These are phyloP conservation scores for Penicillium steckii DNA, from an alignment of 495 filamentous ascomycete genomes.

Conservation along the genomic window DNA sequence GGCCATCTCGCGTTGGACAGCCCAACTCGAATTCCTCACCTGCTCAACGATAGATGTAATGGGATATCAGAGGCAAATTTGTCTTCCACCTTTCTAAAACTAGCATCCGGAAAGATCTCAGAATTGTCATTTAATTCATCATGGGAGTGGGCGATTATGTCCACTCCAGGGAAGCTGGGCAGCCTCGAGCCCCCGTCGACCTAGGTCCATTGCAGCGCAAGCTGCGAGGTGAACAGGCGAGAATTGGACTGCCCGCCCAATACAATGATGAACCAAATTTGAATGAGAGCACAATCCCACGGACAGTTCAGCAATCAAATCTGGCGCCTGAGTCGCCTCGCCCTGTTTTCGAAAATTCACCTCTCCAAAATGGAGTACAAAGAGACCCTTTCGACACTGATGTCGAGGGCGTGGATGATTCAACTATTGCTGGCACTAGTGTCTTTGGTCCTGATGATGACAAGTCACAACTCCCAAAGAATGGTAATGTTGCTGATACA, in stretches of 20 bases:
- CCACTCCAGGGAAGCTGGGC: conserved; percentile 40
- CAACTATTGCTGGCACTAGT: conserved; percentile 44
- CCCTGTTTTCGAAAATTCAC: conserved; percentile 6
- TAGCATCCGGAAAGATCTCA: background rate
- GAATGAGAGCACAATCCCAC: conserved; percentile 15
- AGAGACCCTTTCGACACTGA: conserved; percentile 47
- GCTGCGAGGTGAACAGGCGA: conserved; percentile 37
- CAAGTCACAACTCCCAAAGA: conserved; percentile 26
- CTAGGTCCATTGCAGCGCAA: conserved; percentile 31
- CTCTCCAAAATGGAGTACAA: conserved; percentile 19
- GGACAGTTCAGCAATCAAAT: conserved; percentile 20
- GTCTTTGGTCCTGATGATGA: conserved; percentile 36
- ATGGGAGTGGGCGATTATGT: conserved; percentile 49
- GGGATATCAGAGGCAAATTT: background rate
- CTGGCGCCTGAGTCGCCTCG: conserved; percentile 13
- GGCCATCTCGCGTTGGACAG: conserved; percentile 26
- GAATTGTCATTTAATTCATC: conserved; percentile 4
- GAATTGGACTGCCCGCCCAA: conserved; percentile 31
- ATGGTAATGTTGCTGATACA: conserved; percentile 15
- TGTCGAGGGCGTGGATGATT: conserved; percentile 47
- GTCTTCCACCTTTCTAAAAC: background rate
- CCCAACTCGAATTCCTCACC: conserved; percentile 5
- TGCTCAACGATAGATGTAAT: conserved; percentile 1
- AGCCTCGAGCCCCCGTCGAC: conserved; percentile 27
- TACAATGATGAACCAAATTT: conserved; percentile 18